phyloP scores from a whole-genome alignment of 371 early-diverging fungal species.

The Neoconidiobolus thromboides region DNA sequence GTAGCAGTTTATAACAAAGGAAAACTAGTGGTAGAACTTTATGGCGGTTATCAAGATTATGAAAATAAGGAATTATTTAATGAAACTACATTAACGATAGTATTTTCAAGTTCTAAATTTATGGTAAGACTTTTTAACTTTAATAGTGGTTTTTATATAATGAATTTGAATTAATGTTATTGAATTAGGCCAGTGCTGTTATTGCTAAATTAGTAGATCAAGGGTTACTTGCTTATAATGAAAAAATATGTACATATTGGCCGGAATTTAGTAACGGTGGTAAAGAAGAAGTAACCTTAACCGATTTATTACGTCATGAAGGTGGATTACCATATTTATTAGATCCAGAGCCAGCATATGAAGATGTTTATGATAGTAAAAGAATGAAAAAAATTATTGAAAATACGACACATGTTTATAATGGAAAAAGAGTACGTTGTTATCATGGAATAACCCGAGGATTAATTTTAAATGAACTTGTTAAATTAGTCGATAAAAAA shows the following conservation, averaged over 20 bases:
- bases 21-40: slow-evolving; percentile 30
- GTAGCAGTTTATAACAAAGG: not conserved
- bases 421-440: slow-evolving; percentile 22
- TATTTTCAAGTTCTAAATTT: slow-evolving; percentile 41
- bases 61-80: slow-evolving; percentile 19
- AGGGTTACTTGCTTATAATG: not conserved
- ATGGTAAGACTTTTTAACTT: slow-evolving; percentile 9
- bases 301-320: slow-evolving; percentile 37
- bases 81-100: slow-evolving; percentile 33
- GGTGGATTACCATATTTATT: slow-evolving; percentile 38
- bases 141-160: not conserved
- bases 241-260: slow-evolving; percentile 26
- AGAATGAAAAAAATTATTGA: slow-evolving; percentile 23
- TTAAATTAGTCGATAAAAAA: slow-evolving; percentile 30
- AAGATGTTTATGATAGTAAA: slow-evolving; percentile 11
- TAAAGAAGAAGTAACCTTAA: slow-evolving; percentile 45
- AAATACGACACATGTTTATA: slow-evolving; percentile 35
- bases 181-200: not conserved
- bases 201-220: not conserved
- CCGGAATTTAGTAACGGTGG: slow-evolving; percentile 52
- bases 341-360: slow-evolving; percentile 15
- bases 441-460: slow-evolving; percentile 49
- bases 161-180: no score
- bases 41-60: slow-evolving; percentile 38
- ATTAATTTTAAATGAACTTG: slow-evolving; percentile 50